Base-by-base conservation (phyloP, 805 yeast species). In the Starmerella apis region DNA sequence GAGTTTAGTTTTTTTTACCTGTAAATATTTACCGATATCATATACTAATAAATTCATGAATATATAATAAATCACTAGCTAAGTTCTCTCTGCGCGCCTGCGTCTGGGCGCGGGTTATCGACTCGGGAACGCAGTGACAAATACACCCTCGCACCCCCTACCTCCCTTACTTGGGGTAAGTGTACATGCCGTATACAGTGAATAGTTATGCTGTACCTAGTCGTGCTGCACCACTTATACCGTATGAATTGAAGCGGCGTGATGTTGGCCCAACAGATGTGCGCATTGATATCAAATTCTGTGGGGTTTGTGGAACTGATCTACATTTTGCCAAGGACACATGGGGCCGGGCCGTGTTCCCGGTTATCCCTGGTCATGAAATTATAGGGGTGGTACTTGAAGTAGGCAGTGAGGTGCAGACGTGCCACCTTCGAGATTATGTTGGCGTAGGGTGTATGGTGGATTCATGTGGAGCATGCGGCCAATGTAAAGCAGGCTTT, bases 401-500 rank as follows among this genome's bases (percentile, higher is more conserved):
- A 32, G 69, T 81, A 36, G 94, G 92, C 48, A 57, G 70, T n/a
- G 68, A 74, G 78, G 83, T 56, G 9, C 58, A 63, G 11, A 67
- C n/a, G 69, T 54, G 47, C 72, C 66, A 68, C 71, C 62, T 63
- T 80, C 18, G 94, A 94, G 81, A 85, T 56, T 71, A 86, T 56
- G 92, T 83, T 24, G 94, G 90, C 48, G 74, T 83, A 45, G 94
- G 94, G 58, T 90, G 92, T 23, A 80, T 77, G 61, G 70, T 73
- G 23, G 69, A 67, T 51, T 69, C 83, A 33, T 84, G 94, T 68
- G 65, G 71, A 49, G 67, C 74, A 14, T 85, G 94, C 68, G 60
- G 70, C 43, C 71, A 78, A 60, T 85, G 87, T 71, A 63, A 70
- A 20, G 54, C 61, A 33, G 72, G 70, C 57, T 73, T 79, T 61